Conservation (phyloP, 202 grass and related monocot species). For the Tripidium arundinaceum region DNA sequence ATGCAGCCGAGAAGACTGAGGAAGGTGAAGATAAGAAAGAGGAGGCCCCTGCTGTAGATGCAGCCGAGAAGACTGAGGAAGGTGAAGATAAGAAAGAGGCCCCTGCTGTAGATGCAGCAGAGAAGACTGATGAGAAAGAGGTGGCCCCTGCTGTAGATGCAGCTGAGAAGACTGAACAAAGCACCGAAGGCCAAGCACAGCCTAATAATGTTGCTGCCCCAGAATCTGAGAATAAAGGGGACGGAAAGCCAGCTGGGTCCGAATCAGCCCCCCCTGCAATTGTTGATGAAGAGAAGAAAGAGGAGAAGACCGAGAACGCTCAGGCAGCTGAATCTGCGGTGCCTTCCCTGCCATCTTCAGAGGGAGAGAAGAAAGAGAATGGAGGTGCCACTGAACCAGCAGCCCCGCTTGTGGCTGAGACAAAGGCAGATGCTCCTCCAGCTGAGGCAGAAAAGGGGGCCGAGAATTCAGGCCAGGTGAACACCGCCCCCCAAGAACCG, state of each 20-base stretch:
- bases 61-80: conserved; percentile 24
- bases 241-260: conserved; percentile 21
- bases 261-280: conserved; percentile 2
- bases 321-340: background rate
- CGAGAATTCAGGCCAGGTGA: background rate
- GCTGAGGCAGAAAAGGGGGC: conserved; percentile 7
- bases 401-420: background rate
- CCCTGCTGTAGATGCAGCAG: background rate
- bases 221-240: background rate
- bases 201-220: conserved; percentile 11
- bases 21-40: background rate
- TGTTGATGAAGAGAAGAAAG: conserved; percentile 8
- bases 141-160: background rate
- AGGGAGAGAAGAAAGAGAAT: conserved; percentile 31
- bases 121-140: background rate
- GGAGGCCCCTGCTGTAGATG: conserved; percentile 19
- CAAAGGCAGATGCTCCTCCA: conserved; percentile 13
- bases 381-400: background rate
- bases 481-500: background rate
- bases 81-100: conserved; percentile 2
- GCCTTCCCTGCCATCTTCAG: background rate
- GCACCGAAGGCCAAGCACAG: background rate
- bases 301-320: conserved; percentile 17
- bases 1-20: background rate
- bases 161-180: background rate